phyloP scores from a whole-genome alignment of 2,329 filamentous ascomycete genomes.

The Colletotrichum lupini region DNA sequence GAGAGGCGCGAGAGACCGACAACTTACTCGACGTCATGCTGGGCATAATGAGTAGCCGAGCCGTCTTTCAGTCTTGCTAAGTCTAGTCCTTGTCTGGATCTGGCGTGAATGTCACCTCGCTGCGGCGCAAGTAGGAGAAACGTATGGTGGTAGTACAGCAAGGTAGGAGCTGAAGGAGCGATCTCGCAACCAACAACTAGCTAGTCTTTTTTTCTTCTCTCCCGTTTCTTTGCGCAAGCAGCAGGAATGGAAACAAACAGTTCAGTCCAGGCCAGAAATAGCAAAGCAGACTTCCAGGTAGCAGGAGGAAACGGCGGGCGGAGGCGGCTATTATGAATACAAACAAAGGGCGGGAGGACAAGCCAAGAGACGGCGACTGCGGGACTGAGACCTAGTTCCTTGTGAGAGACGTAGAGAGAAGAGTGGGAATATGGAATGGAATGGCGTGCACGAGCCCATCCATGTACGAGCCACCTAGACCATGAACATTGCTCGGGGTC shows the following conservation, averaged over 20 bases:
- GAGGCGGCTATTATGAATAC: conserved; percentile 30
- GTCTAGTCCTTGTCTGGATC: conserved; percentile 26
- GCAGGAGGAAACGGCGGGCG: conserved; percentile 23
- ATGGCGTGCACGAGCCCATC: conserved; percentile 31
- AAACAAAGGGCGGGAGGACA: conserved; percentile 22
- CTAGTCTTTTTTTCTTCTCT: neutral
- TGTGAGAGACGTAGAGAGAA: conserved; percentile 1
- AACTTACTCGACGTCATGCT: conserved; percentile 60
- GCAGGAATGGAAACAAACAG: conserved; percentile 14
- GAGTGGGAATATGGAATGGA: conserved; percentile 20
- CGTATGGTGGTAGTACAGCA: neutral
- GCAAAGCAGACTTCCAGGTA: conserved; percentile 27
- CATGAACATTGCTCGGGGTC: conserved; percentile 17
- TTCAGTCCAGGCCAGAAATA: conserved; percentile 24
- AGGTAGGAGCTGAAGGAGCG: conserved; percentile 2
- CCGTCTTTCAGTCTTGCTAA: conserved; percentile 30
- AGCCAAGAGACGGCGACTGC: conserved; percentile 20
- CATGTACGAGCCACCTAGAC: conserved; percentile 20
- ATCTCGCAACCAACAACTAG: neutral
- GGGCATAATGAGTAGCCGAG: conserved; percentile 41
- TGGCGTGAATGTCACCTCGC: conserved; percentile 24
- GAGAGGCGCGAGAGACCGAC: conserved; percentile 45
- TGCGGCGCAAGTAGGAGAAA: conserved; percentile 11
- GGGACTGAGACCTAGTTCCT: conserved; percentile 29
- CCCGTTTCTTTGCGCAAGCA: conserved; percentile 9